phyloP scores from a whole-genome alignment of 2,329 filamentous ascomycete species.

The Catunica adiposa region DNA sequence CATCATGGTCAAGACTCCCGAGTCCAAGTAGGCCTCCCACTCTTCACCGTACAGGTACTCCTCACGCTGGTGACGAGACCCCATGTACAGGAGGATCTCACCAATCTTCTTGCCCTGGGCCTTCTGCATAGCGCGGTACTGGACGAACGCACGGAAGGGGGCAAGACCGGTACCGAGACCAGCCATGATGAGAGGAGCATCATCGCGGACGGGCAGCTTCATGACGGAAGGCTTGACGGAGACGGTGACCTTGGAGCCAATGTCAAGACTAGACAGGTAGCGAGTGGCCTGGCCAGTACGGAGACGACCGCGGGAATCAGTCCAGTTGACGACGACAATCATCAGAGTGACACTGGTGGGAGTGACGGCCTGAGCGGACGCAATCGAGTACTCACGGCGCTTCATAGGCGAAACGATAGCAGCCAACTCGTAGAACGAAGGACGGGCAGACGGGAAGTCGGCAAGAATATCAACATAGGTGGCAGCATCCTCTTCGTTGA shows the following conservation, averaged over 20 bases:
- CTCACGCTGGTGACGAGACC: constrained; percentile 89
- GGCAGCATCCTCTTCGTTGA: constrained; percentile 75
- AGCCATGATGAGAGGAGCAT: constrained; percentile 94
- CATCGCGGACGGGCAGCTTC: constrained; percentile 83
- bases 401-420: constrained; percentile 84
- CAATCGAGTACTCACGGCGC: constrained; percentile 97
- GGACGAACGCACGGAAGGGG: constrained; percentile 97
- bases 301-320: constrained; percentile 70
- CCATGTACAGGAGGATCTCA: constrained; percentile 86
- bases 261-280: constrained; percentile 61
- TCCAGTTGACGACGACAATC: constrained; percentile 95
- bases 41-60: constrained; percentile 98
- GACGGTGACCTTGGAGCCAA: constrained; percentile 68
- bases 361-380: constrained; percentile 87
- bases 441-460: constrained; percentile 80
- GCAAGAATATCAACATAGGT: constrained; percentile 83
- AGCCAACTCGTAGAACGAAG: constrained; percentile 72
- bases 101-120: constrained; percentile 93
- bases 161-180: constrained; percentile 95
- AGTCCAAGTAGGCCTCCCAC: constrained; percentile 95
- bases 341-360: constrained; percentile 81
- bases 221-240: constrained; percentile 97
- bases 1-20: constrained; percentile 85
- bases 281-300: constrained; percentile 87
- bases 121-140: constrained; percentile 96